Evolutionary conservation across 2,329 filamentous ascomycete species (phyloP), one percentile per base, ranked within the genome.

Genomic region (Microdochium nivale): DNA sequence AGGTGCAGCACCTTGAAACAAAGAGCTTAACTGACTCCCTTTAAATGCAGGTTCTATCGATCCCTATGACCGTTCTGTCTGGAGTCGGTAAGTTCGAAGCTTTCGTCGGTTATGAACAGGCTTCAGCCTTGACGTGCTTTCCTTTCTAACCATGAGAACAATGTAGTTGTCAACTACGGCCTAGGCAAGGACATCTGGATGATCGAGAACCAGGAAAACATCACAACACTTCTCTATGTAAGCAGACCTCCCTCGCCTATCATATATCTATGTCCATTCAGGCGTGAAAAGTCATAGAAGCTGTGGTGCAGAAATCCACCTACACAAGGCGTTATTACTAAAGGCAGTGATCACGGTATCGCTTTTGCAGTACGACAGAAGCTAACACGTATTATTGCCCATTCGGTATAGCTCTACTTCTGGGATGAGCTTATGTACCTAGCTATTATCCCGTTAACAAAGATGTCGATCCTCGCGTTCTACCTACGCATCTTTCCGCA

Each of bases 171-270:
- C 11, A 51, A 68, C 9, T 52, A 62, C 43, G 73, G 72, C 2
- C 62, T 75, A 3, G 72, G 73, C 10, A 62, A 60, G 25, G 71
- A 76, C 52, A 70, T 75, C 55, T 76, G 73, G 72, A 69, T 64
- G 30, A 60, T 76, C 3, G 60, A 66, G 1, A 19, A 44, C 40
- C 67, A 67, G 32, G 61, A 72, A n/a, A 59, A 72, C 37, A 68
- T 75, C 51, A 74, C 70, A 1, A 51, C 62, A 2, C 65, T 73
- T 52, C 67, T 75, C 40, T 66, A 67, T 46, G 66, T 63, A 27
- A 57, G 61, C 54, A 53, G 27, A 7, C 24, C 19, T 9, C n/a
- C n/a, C n/a, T n/a, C n/a, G 25, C 14, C 14, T 2, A 16, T 16
- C 10, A n/a, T n/a, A n/a, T n/a, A n/a, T n/a, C n/a, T n/a, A n/a